Evolutionary conservation across 1,284 basidiomycete genomes (phyloP).

Genomic region (Irpex lacteus): DNA sequence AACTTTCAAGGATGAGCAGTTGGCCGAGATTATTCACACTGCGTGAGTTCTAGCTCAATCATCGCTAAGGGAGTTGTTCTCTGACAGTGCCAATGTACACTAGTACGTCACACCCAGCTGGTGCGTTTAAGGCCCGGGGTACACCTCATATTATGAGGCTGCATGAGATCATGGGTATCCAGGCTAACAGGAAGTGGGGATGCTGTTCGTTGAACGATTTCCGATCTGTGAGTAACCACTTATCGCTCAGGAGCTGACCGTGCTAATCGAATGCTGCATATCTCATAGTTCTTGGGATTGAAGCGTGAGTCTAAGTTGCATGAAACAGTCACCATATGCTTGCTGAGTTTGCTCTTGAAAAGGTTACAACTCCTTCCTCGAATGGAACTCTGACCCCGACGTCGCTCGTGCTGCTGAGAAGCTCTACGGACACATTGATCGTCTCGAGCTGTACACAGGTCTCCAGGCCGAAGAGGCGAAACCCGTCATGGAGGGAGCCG

Average conservation of each 20-base stretch:
- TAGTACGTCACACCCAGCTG: constrained; percentile 51
- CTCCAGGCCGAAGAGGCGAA: constrained; percentile 69
- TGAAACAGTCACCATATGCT: no score
- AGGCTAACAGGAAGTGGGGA: constrained; percentile 77
- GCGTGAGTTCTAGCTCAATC: constrained; percentile 44
- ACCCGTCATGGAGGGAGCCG: constrained; percentile 73
- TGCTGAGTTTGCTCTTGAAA: no score
- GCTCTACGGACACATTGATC: constrained; percentile 74
- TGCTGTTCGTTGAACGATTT: constrained; percentile 87
- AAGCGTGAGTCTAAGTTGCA: constrained; percentile 47
- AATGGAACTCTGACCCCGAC: constrained; percentile 80
- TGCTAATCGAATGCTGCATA: no score
- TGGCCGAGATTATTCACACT: constrained; percentile 67
- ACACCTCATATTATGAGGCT: constrained; percentile 74
- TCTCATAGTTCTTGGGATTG: constrained; percentile 61
- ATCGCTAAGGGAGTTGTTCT: neutral
- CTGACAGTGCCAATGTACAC: no score
- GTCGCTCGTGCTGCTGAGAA: constrained; percentile 73
- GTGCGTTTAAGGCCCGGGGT: constrained; percentile 75
- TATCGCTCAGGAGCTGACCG: no score
- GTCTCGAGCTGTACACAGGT: constrained; percentile 81
- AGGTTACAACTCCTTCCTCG: constrained; percentile 63
- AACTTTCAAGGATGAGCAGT: constrained; percentile 66
- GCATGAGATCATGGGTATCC: constrained; percentile 82
- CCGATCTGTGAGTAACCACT: constrained; percentile 48